Evolutionary conservation across 169 alveolate genomes (phyloP).

Genomic region (Plasmodium fragile): DNA sequence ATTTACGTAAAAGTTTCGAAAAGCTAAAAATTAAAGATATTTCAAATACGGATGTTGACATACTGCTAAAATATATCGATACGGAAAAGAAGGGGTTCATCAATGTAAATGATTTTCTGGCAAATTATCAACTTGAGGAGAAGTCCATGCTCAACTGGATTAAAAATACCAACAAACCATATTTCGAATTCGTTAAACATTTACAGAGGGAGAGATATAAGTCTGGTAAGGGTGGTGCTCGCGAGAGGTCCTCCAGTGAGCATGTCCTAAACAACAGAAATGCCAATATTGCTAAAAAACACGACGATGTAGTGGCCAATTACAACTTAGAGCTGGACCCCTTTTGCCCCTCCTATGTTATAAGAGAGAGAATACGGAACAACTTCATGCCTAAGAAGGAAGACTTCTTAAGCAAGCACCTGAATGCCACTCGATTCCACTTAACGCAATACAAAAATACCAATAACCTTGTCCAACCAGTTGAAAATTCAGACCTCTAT

Average conservation of each 20-base stretch:
- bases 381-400: conserved; percentile 65
- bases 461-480: conserved; percentile 39
- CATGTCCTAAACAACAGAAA: conserved; percentile 21
- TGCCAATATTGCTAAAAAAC: conserved; percentile 45
- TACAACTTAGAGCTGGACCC: conserved; percentile 56
- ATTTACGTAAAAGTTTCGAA: conserved; percentile 37
- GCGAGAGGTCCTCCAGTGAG: conserved; percentile 37
- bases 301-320: conserved; percentile 38
- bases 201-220: conserved; percentile 17
- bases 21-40: conserved; percentile 56
- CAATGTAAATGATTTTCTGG: conserved; percentile 50
- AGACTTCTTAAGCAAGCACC: conserved; percentile 55
- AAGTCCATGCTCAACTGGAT: conserved; percentile 71
- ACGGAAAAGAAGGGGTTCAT: conserved; percentile 66
- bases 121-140: conserved; percentile 67
- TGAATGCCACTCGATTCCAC: conserved; percentile 54
- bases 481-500: conserved; percentile 49
- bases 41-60: conserved; percentile 38
- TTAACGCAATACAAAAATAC: conserved; percentile 71
- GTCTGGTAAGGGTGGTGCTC: background rate
- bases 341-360: conserved; percentile 64
- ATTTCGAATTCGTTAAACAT: conserved; percentile 65
- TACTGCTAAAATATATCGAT: conserved; percentile 68
- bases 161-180: conserved; percentile 75
- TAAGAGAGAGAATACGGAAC: conserved; percentile 71